These are phyloP conservation scores for Terana coerulea DNA, from an alignment of 768 basidiomycete genomes.

Conservation along the genomic window DNA sequence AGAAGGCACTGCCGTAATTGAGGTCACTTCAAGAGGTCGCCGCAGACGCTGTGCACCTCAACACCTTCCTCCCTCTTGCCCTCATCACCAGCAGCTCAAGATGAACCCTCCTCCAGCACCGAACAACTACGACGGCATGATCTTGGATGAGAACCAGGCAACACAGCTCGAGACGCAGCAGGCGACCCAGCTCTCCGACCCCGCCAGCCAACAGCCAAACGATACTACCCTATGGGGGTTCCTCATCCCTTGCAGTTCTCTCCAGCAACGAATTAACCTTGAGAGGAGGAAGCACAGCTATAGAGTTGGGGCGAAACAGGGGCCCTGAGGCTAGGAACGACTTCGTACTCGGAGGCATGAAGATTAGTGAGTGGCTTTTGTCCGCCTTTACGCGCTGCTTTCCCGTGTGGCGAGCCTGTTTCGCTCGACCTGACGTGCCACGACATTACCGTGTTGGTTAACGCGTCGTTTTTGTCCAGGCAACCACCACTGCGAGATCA, in stretches of 20 bases:
- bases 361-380: slow-evolving; percentile 55
- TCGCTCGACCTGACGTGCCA: slow-evolving; percentile 7
- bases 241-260: slow-evolving; percentile 57
- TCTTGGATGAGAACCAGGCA: not conserved
- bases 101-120: not conserved
- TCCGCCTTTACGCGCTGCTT: slow-evolving; percentile 4
- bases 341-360: slow-evolving; percentile 62
- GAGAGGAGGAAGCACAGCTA: slow-evolving; percentile 47
- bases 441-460: not conserved
- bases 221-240: slow-evolving; percentile 60
- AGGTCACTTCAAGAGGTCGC: too few relatives aligned
- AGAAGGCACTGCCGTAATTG: too few relatives aligned
- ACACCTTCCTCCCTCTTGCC: not conserved
- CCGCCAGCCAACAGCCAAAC: slow-evolving; percentile 9
- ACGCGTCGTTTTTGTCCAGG: slow-evolving; percentile 25
- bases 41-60: not conserved
- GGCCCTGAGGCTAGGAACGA: slow-evolving; percentile 33
- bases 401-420: not conserved
- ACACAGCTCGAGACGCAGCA: slow-evolving; percentile 32
- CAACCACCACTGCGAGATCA: slow-evolving; percentile 54
- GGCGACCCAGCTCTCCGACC: slow-evolving; percentile 35
- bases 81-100: not conserved
- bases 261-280: slow-evolving; percentile 57
- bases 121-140: slow-evolving; percentile 1
- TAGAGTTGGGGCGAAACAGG: slow-evolving; percentile 51